phyloP scores from a whole-genome alignment of 1,284 basidiomycete species.

The Phenoliferia sp. region DNA sequence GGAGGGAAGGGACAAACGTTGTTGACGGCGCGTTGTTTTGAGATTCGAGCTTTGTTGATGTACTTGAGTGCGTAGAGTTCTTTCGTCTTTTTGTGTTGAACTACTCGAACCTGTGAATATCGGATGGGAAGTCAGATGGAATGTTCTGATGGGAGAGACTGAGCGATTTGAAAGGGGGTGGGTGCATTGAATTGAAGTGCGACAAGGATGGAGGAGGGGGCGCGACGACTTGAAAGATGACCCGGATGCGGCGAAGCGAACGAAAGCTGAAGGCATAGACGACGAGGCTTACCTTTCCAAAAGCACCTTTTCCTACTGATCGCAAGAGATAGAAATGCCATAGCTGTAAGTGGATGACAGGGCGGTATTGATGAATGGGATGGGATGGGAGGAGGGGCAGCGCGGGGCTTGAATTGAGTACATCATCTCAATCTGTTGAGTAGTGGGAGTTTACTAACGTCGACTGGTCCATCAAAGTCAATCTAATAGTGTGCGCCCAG shows the following conservation, averaged over 20 bases:
- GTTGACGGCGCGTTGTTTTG: conserved; percentile 32
- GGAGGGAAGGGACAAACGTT: conserved; percentile 20
- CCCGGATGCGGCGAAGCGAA: neutral
- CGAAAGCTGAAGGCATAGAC: neutral
- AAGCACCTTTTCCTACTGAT: conserved; percentile 92
- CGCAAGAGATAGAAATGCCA: conserved; percentile 90
- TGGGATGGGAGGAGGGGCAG: neutral
- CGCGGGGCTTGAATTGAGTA: neutral
- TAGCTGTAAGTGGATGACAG: conserved; percentile 44
- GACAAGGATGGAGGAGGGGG: neutral
- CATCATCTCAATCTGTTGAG: neutral
- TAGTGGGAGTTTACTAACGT: conserved; percentile 39
- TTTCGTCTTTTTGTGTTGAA: conserved; percentile 95
- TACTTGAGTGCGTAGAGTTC: conserved; percentile 96
- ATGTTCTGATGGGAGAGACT: neutral
- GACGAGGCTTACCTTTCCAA: conserved; percentile 71
- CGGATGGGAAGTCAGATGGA: neutral
- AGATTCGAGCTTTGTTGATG: conserved; percentile 75
- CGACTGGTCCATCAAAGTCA: conserved; percentile 96
- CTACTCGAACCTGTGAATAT: conserved; percentile 77
- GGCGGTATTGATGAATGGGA: neutral
- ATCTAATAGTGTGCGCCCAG: too few species aligned
- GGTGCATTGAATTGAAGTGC: neutral
- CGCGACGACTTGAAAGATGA: neutral
- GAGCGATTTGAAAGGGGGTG: neutral